Evolutionary conservation across 1,284 basidiomycete species (phyloP), one percentile per base, ranked within the genome.

Genomic region (Ceratobasidium sp.): DNA sequence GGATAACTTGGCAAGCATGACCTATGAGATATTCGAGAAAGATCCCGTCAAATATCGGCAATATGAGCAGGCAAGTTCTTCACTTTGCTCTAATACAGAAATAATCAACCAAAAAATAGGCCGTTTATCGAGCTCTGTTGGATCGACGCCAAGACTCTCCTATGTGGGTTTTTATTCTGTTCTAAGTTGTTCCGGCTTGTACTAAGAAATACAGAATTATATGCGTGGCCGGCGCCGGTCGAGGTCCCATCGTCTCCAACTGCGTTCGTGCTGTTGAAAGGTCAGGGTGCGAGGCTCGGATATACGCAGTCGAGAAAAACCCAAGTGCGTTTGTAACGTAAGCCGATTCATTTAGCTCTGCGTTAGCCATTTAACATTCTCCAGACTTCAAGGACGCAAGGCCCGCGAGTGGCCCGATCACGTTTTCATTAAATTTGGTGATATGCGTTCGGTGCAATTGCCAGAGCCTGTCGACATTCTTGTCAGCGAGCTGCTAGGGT

Each of bases 271-370:
- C 97, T 0, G 84, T 96, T 28, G 84, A 89, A 75, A 86, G 94
- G 55, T 85, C 94, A 1, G 83, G 85, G 43, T 85, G 87, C 39
- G 83, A 89, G 26, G 90, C 88, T 1, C 83, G 87, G 46, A 83
- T 98, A 0, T 96, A 94, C 77, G 97, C 94, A 0, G 87, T 99
- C 43, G 97, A 99, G 81, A 99, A 99, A 84, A 99, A 99, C 79
- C 91, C 93, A 0, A 94, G 90, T 78, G 96, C 96, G 8, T 96
- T 88, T 79, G 91, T 97, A 72, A 97, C 95, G 91, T 96, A 79
- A 77, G 92, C 85, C n/a, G 21, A 9, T 69, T 73, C 58, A 21
- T 14, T 69, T 55, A 65, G 52, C 69, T 60, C 61, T 45, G 75
- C 43, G 58, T 74, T 45, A 10, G 58, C 48, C 52, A n/a, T n/a